Evolutionary conservation across 2,329 filamentous ascomycete species (phyloP), one percentile per base, ranked within the genome.

Genomic region (Aspergillus sp.): DNA sequence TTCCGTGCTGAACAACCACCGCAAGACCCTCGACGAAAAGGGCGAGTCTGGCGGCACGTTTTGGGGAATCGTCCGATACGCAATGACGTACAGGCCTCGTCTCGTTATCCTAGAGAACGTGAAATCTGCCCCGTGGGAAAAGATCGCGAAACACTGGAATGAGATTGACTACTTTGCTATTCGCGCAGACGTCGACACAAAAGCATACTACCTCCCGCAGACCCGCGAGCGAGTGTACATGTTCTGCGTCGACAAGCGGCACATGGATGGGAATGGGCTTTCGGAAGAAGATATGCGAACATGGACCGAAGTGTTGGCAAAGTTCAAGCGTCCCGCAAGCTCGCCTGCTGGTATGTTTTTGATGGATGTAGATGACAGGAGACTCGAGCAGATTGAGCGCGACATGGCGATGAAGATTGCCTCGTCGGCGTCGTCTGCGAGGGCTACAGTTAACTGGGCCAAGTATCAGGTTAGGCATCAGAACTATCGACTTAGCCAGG

Each of bases 41-140:
- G 89, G 89, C 3, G 86, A 92, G 67, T 91, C 89, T 0, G 84
- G 83, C 0, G 81, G 85, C 41, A 92, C 90, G 0, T 90, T 90
- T 71, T 78, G 81, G 45, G 85, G 84, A 0, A 83, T 91, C n/a
- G 69, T 88, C 6, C 70, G 76, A 0, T 91, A 91, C 66, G 81
- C 83, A 0, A 74, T 79, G 22, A 77, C 76, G 1, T 83, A 84
- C 57, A 79, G 82, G 0, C 91, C 91, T 0, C 82, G 81, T 2
- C 79, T 93, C 11, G 80, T 92, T 8, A 81, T 94, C 13, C 74
- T 93, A 3, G 91, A 94, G 73, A 94, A 95, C 69, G 89, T 94
- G 1, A 72, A 70, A 1, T 74, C 69, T 8, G 86, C 87, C 0
- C 85, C 87, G 0, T 94, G 89, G 88, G 59, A 76, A 0, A 68